Conservation (phyloP, 495 filamentous ascomycete species). For the Talaromyces adpressus region DNA sequence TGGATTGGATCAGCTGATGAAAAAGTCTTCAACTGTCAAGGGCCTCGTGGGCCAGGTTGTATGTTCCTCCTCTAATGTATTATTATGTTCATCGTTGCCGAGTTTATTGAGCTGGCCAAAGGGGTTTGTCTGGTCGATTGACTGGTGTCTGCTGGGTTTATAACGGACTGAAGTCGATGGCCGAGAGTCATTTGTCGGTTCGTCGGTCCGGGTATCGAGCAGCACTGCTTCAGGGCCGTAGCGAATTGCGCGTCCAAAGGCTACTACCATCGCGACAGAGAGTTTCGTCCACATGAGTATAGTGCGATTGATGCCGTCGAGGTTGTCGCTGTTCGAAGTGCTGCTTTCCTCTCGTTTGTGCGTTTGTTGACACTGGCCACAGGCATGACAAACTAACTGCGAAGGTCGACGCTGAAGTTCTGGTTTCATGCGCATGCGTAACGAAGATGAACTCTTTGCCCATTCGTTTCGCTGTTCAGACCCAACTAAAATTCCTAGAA, state of each 20-base stretch:
- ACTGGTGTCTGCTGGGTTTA: background rate
- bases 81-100: background rate
- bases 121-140: background rate
- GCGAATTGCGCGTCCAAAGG: conserved; percentile 24
- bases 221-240: conserved; percentile 16
- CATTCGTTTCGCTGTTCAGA: background rate
- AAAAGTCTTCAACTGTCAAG: conserved; percentile 6
- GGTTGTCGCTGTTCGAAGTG: background rate
- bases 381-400: background rate
- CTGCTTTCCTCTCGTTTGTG: background rate
- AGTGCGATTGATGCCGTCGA: background rate
- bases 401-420: background rate
- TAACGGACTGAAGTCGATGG: background rate
- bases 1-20: background rate
- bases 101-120: background rate
- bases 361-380: background rate
- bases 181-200: background rate
- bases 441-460: background rate
- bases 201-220: background rate
- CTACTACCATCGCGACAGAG: conserved; percentile 24
- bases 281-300: conserved; percentile 23
- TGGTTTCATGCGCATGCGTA: background rate
- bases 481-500: conserved; percentile 10
- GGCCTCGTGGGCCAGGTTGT: background rate
- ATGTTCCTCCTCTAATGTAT: background rate